phyloP scores from a whole-genome alignment of 345 rosid genomes.

The Kernera saxatilis region DNA sequence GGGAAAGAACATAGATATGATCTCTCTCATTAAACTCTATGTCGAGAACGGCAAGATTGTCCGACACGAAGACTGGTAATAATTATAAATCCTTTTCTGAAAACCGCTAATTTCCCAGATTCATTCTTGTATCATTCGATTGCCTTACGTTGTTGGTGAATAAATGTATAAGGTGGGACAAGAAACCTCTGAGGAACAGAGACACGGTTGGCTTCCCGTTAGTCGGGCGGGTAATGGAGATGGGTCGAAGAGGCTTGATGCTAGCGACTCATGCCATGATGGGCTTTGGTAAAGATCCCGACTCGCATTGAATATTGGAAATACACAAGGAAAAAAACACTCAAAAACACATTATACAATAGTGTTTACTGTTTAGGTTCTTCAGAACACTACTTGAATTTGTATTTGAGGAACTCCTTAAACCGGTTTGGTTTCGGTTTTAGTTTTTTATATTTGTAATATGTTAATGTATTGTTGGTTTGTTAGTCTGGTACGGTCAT shows the following conservation, averaged over 20 bases:
- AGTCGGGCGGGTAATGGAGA: slow-evolving; percentile 56
- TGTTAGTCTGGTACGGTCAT: neutral
- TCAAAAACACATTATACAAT: neutral
- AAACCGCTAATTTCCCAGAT: neutral
- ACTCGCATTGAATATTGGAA: slow-evolving; percentile 1
- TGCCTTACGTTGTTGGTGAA: neutral
- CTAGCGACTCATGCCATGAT: slow-evolving; percentile 82
- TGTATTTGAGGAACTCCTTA: neutral
- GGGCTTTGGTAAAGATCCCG: slow-evolving; percentile 85
- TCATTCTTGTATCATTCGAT: neutral
- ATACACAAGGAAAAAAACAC: neutral
- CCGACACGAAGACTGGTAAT: slow-evolving; percentile 88
- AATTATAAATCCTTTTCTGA: neutral
- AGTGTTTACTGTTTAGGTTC: neutral
- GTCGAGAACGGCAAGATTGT: slow-evolving; percentile 72
- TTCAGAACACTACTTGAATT: neutral
- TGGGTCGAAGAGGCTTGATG: slow-evolving; percentile 72
- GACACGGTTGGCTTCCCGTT: slow-evolving; percentile 53
- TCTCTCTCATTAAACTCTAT: slow-evolving; percentile 66
- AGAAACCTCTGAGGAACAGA: slow-evolving; percentile 64
- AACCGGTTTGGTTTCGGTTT: slow-evolving; percentile 4
- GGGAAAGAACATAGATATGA: slow-evolving; percentile 70
- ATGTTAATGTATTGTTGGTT: neutral
- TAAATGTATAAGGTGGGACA: slow-evolving; percentile 66
- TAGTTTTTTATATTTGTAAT: neutral